These are phyloP conservation scores for Colletotrichum cuscutae DNA, from an alignment of 2,329 filamentous ascomycete genomes.

Conservation along the genomic window DNA sequence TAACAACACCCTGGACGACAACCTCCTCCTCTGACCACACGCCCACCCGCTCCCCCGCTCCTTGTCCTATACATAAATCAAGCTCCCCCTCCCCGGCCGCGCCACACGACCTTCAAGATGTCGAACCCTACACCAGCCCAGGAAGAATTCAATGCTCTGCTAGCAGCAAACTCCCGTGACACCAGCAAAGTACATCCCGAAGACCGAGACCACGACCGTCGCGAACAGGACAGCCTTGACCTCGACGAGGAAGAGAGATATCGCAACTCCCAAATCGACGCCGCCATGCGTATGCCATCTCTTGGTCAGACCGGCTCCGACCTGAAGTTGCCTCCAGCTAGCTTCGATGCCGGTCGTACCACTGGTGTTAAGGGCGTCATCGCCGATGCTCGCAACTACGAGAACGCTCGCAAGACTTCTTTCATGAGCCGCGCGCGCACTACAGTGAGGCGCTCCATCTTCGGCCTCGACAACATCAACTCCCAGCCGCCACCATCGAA, in stretches of 20 bases:
- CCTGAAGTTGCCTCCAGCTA: constrained; percentile 70
- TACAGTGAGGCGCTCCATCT: constrained; percentile 63
- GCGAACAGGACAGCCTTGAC: constrained; percentile 53
- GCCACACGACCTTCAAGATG: constrained; percentile 53
- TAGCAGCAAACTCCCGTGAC: constrained; percentile 64
- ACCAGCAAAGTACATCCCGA: constrained; percentile 65
- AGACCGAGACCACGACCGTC: constrained; percentile 59
- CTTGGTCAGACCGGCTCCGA: constrained; percentile 56
- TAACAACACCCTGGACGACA: constrained; percentile 19
- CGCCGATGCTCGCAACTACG: constrained; percentile 82
- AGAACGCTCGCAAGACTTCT: constrained; percentile 69
- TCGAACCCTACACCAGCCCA: constrained; percentile 67
- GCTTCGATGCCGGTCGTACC: constrained; percentile 74
- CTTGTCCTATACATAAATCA: constrained; percentile 49
- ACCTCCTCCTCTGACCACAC: constrained; percentile 22
- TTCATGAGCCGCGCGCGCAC: constrained; percentile 63
- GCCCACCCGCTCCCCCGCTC: constrained; percentile 23
- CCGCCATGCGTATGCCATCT: constrained; percentile 73
- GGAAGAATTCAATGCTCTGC: constrained; percentile 73
- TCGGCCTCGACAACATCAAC: constrained; percentile 53
- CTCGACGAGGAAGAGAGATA: constrained; percentile 64
- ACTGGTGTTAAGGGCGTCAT: constrained; percentile 91
- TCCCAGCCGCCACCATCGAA: constrained; percentile 38
- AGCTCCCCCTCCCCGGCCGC: constrained; percentile 38
- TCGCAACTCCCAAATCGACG: constrained; percentile 67